These are phyloP conservation scores for Penicillium sp. DNA, from an alignment of 2,329 filamentous ascomycete species.

Conservation along the genomic window DNA sequence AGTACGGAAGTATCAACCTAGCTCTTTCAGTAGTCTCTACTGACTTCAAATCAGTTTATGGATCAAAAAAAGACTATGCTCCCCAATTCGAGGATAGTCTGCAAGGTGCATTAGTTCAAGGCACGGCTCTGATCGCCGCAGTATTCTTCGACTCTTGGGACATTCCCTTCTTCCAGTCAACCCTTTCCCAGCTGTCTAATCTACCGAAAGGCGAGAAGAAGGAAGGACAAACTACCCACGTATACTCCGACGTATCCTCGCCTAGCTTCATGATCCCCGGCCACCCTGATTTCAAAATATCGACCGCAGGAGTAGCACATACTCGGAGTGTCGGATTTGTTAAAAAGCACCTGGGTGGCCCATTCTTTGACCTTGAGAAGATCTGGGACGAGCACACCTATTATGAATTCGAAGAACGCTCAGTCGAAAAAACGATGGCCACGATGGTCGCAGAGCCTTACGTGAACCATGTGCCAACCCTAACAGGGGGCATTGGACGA, in stretches of 20 bases:
- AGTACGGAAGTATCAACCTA: constrained; percentile 11
- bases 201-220: neutral
- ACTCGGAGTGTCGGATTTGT: constrained; percentile 65
- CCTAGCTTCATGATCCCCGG: constrained; percentile 52
- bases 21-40: neutral
- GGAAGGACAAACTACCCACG: constrained; percentile 26
- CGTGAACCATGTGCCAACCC: constrained; percentile 72
- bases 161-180: neutral
- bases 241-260: constrained; percentile 48
- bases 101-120: neutral
- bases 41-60: constrained; percentile 23
- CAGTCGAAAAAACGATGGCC: constrained; percentile 71
- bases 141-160: constrained; percentile 24
- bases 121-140: constrained; percentile 5
- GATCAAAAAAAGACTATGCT: constrained; percentile 24
- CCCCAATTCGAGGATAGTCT: constrained; percentile 14
- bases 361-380: constrained; percentile 69
- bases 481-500: constrained; percentile 69
- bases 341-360: constrained; percentile 61
- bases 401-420: constrained; percentile 67
- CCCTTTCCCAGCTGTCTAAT: constrained; percentile 21
- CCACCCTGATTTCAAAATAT: constrained; percentile 51
- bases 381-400: constrained; percentile 78
- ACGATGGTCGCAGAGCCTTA: constrained; percentile 79
- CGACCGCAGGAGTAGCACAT: constrained; percentile 61